Conservation (phyloP, 1,284 basidiomycete species). For the Farysia itapuensis region DNA sequence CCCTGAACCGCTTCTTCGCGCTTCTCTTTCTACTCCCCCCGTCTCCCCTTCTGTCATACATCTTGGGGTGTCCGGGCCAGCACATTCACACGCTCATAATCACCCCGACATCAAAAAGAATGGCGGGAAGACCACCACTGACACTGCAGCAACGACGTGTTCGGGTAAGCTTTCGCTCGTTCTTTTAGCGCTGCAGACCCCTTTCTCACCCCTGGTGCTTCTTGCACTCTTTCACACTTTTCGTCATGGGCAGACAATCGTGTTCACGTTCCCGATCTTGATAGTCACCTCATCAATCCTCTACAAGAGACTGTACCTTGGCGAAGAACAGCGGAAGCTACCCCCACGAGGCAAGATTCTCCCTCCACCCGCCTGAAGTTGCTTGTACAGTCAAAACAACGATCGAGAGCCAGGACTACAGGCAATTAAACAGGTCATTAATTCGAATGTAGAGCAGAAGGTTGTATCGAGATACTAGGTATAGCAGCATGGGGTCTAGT, state of each 20-base stretch:
- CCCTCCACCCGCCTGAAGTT: slow-evolving; percentile 13
- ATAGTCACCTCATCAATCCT: slow-evolving; percentile 43
- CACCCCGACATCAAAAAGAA: not conserved
- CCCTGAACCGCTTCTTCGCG: not conserved
- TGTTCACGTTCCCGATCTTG: slow-evolving; percentile 32
- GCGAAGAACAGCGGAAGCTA: slow-evolving; percentile 45
- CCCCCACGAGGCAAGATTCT: slow-evolving; percentile 29
- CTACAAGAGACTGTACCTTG: slow-evolving; percentile 50
- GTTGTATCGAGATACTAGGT: too few species aligned
- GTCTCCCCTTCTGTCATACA: too few species aligned
- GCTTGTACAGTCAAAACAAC: too few species aligned
- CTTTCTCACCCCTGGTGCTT: not conserved
- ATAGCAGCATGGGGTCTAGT: too few species aligned
- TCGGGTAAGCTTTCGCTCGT: slow-evolving; percentile 13
- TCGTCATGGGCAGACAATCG: slow-evolving; percentile 17
- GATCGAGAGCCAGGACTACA: too few species aligned
- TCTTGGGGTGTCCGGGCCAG: too few species aligned
- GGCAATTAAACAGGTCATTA: too few species aligned
- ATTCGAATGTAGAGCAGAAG: too few species aligned
- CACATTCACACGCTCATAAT: too few species aligned
- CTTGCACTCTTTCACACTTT: not conserved
- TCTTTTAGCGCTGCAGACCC: not conserved
- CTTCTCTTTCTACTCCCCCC: not conserved
- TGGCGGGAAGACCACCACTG: slow-evolving; percentile 17
- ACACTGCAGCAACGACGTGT: slow-evolving; percentile 35